Conservation (phyloP, 805 yeast species). For the Helenozyma baotianmanensis region DNA sequence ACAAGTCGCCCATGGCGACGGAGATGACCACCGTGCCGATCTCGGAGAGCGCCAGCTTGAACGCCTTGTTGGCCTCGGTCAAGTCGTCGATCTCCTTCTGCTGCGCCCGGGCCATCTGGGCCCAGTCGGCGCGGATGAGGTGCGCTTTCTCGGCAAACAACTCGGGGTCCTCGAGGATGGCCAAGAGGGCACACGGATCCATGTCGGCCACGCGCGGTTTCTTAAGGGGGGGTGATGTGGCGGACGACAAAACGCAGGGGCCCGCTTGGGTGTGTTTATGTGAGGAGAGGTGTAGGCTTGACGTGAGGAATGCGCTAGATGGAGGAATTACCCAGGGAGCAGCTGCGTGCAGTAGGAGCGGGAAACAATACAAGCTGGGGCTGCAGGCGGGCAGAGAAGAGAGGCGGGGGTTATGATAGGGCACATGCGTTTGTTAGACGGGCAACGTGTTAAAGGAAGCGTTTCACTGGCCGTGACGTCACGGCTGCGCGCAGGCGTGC, state of each 20-base stretch:
- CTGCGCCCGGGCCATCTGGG: constrained; percentile 26
- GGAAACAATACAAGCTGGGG: not conserved
- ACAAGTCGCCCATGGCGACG: constrained; percentile 84
- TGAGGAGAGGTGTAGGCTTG: too few relatives aligned
- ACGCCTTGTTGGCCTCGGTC: constrained; percentile 59
- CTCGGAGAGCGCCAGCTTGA: constrained; percentile 66
- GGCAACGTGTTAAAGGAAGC: too few relatives aligned
- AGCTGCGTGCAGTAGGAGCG: not conserved
- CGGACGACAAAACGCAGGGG: constrained; percentile 14
- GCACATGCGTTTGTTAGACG: too few relatives aligned
- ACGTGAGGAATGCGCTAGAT: too few relatives aligned
- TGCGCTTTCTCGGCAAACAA: constrained; percentile 24
- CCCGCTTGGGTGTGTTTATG: too few relatives aligned
- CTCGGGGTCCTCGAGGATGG: constrained; percentile 37
- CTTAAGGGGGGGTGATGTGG: constrained; percentile 9
- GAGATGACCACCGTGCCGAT: constrained; percentile 84
- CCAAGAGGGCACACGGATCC: constrained; percentile 31
- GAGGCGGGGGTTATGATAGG: too few relatives aligned
- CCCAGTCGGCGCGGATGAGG: constrained; percentile 27
- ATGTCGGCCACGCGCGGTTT: constrained; percentile 19
- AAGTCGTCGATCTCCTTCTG: constrained; percentile 24
- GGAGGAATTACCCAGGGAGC: not conserved
- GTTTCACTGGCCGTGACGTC: too few relatives aligned
- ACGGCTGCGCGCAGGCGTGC: too few relatives aligned
- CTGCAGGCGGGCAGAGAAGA: constrained; percentile 1